Base-by-base conservation (phyloP, 345 rosid species). In the Citrus glauca region DNA sequence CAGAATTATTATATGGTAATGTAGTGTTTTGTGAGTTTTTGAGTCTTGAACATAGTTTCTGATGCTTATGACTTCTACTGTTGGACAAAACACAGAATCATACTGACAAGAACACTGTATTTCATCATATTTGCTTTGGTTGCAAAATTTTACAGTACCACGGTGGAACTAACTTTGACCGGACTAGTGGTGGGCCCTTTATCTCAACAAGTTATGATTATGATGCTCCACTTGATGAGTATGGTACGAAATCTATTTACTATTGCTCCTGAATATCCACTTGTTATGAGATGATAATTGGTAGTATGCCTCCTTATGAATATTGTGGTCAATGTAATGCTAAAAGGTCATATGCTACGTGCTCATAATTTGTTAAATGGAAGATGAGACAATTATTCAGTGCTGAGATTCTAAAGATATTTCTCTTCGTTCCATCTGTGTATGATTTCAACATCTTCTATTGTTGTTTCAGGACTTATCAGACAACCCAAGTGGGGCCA, bases 401-500 rank as follows among this genome's bases (percentile, higher is more conserved):
- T 57, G 38, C 42, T 28, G 42, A 13, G 61, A 66, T 33, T n/a
- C 48, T 72, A 19, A 60, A 59, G 69, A 61, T 33, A 19, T 5
- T 33, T 40, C 67, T 40, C 35, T 22, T 19, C 28, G 66, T 30
- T 82, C 7, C 69, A 25, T 69, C 48, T 63, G 32, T 48, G n/a
- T 25, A 57, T 69, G 8, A 40, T 59, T 38, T 63, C 30, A 69
- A 7, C 27, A 24, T 60, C 68, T 28, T 77, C 37, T 38, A 59
- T 80, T 7, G 75, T 20, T 76, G 73, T 82, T 72, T 60, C 87
- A 95, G 99, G 99, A 76, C 88, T 85, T 78, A 80, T 85, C 59
- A 89, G 95, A 78, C 97, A 95, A 78, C 98, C 99, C n/a, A 95
- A 95, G 77, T 95, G 94, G 93, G 99, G 99, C 37, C 99, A 95